Evolutionary conservation across 75 land plant species (phyloP), one percentile per base, ranked within the genome.

Genomic region (Isoetes taiwanensis): DNA sequence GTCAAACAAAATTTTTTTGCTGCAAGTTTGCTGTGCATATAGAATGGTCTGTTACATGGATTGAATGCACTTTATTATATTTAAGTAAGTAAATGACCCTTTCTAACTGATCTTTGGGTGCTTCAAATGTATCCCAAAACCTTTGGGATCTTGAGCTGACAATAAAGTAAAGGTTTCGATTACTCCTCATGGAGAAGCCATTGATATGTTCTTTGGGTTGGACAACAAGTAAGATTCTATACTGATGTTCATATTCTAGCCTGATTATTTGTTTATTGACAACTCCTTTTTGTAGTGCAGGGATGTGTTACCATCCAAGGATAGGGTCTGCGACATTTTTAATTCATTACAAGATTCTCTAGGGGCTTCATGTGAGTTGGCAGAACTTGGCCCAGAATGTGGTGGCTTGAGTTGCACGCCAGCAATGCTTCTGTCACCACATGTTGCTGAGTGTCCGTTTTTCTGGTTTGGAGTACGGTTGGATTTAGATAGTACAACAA

Each of bases 161-260:
- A 24, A 75, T 87, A 81, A 83, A 48, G 82, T 87, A 39, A 85
- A 85, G 54, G 82, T 78, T 20, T 76, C 85, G 19, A 85, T 85
- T 12, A 72, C 79, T 27, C 94, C 94, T 24, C 90, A 87, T 61
- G 85, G 85, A 12, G 76, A 34, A 72, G 85, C 78, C 0, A 54
- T 87, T 43, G 76, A 81, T 57, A 72, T 87, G 29, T 84, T 87
- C 53, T 80, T 81, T 42, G 58, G 84, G 43, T 80, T 78, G 0
- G 94, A 87, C 46, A 82, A 85, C 42, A 86, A 80, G 96, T 89
- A 28, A n/a, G n/a, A n/a, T n/a, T n/a, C n/a, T n/a, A n/a, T n/a
- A n/a, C n/a, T n/a, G n/a, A n/a, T n/a, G n/a, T n/a, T n/a, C n/a
- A n/a, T n/a, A n/a, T n/a, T n/a, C n/a, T n/a, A n/a, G n/a, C n/a